Percentiles rank a stretch among this genome's conserved stretches.
These are phyloP conservation scores for Oryza coarctata DNA, from an alignment of 176 grass and related monocot species.

Conservation along the genomic window DNA sequence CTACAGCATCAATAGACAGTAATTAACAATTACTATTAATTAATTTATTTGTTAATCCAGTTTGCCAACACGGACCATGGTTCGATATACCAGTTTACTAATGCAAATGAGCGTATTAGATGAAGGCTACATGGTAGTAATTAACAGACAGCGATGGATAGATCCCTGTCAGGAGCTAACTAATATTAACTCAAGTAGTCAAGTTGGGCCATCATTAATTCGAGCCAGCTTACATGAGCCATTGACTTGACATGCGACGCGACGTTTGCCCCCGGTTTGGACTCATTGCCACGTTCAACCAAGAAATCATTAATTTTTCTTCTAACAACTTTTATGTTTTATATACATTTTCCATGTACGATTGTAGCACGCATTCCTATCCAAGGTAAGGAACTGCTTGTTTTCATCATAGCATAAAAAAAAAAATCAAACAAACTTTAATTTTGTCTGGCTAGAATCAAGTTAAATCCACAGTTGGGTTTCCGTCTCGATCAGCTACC, in stretches of 20 bases:
- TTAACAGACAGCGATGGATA: neutral
- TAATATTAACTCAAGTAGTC: neutral
- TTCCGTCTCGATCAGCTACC: neutral
- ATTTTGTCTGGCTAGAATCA: neutral
- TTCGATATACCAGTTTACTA: neutral
- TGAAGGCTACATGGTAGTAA: conserved; percentile 10
- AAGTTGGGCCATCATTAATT: conserved; percentile 12
- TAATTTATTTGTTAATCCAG: neutral
- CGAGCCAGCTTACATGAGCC: neutral
- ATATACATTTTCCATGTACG: neutral
- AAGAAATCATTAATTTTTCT: neutral
- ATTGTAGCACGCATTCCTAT: neutral
- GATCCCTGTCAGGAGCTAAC: neutral
- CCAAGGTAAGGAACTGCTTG: neutral
- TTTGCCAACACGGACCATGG: neutral
- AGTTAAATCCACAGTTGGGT: neutral
- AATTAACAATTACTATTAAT: neutral
- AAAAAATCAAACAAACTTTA: neutral
- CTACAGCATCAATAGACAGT: too few species aligned
- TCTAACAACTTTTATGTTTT: neutral
- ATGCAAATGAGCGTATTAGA: neutral
- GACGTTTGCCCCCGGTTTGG: neutral
- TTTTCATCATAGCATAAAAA: neutral
- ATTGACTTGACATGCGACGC: neutral
- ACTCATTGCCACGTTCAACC: neutral